Evolutionary conservation across 2,329 filamentous ascomycete species (phyloP).

Genomic region (Pseudocercospora fijiensis): DNA sequence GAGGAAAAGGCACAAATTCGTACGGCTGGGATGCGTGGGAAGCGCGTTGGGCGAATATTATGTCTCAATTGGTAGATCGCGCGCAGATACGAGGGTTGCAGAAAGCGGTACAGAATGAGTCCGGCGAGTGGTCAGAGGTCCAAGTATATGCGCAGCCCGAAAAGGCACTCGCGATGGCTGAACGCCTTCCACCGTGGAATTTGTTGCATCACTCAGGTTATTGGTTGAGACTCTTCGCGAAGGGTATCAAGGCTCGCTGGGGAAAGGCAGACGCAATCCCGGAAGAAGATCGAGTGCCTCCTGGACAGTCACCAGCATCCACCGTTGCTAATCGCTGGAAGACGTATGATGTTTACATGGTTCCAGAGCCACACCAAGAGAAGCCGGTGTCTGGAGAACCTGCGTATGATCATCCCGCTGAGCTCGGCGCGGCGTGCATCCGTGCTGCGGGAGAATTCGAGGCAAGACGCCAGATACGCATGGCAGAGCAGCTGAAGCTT

Average conservation of each 20-base stretch:
- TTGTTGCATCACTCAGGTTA: slow-evolving; percentile 63
- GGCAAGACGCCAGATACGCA: slow-evolving; percentile 53
- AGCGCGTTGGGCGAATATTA: slow-evolving; percentile 65
- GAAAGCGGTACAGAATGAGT: slow-evolving; percentile 14
- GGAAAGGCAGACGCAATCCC: slow-evolving; percentile 56
- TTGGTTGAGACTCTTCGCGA: slow-evolving; percentile 57
- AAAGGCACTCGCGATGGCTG: slow-evolving; percentile 50
- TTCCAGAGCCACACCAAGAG: slow-evolving; percentile 59
- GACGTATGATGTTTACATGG: slow-evolving; percentile 61
- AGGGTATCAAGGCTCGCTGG: slow-evolving; percentile 53
- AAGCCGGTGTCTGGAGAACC: slow-evolving; percentile 45
- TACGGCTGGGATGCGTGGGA: slow-evolving; percentile 97
- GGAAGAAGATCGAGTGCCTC: slow-evolving; percentile 57
- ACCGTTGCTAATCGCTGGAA: slow-evolving; percentile 54
- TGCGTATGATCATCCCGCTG: slow-evolving; percentile 53
- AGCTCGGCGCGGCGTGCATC: slow-evolving; percentile 52
- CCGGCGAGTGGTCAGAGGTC: slow-evolving; percentile 13
- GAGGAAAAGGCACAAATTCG: slow-evolving; percentile 79
- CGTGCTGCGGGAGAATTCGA: slow-evolving; percentile 52
- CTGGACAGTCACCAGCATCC: slow-evolving; percentile 56
- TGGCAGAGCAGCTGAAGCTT: slow-evolving; percentile 55
- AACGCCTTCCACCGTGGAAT: slow-evolving; percentile 58
- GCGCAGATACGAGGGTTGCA: slow-evolving; percentile 51
- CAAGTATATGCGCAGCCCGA: slow-evolving; percentile 51
- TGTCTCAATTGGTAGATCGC: slow-evolving; percentile 59